A percentile compares a stretch with the other conserved stretches of the same genome.
Conservation (phyloP, 495 filamentous ascomycete species). For the Cudoniella acicularis region DNA sequence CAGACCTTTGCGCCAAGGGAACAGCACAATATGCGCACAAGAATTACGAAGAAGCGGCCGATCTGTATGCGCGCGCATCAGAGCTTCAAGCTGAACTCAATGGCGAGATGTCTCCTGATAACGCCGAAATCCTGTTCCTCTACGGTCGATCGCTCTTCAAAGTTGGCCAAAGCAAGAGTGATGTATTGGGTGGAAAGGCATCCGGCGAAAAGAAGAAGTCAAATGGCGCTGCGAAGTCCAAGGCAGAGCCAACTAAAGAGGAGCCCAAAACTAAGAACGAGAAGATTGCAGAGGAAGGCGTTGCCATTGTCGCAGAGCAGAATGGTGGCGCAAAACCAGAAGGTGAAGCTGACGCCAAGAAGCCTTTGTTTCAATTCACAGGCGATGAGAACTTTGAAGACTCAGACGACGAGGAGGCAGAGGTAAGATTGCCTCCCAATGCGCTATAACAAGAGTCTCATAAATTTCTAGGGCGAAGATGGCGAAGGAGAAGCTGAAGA, state of each 20-base stretch:
- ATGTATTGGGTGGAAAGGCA: conserved; percentile 84
- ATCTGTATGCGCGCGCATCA: conserved; percentile 81
- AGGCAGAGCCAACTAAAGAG: conserved; percentile 22
- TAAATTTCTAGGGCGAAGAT: conserved; percentile 13
- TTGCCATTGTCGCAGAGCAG: conserved; percentile 26
- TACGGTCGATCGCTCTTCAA: conserved; percentile 93
- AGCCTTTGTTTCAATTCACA: conserved; percentile 84
- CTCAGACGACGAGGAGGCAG: conserved; percentile 63
- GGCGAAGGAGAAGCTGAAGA: conserved; percentile 56
- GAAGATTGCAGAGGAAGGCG: conserved; percentile 39
- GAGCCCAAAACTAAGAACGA: conserved; percentile 27
- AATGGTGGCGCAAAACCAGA: conserved; percentile 37
- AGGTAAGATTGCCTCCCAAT: conserved; percentile 18
- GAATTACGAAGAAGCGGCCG: conserved; percentile 77
- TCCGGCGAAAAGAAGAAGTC: conserved; percentile 50
- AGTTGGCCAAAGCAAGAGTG: conserved; percentile 88
- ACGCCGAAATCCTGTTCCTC: conserved; percentile 87
- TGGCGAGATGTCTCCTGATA: conserved; percentile 83
- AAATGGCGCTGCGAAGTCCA: conserved; percentile 33
- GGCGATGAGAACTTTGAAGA: conserved; percentile 91
- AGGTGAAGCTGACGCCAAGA: conserved; percentile 44
- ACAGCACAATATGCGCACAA: conserved; percentile 72
- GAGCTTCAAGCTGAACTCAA: conserved; percentile 88
- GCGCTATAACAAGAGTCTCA: background rate
- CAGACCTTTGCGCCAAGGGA: conserved; percentile 52